Evolutionary conservation across 768 basidiomycete species (phyloP), one percentile per base, ranked within the genome.

Genomic region (Suillus americanus): DNA sequence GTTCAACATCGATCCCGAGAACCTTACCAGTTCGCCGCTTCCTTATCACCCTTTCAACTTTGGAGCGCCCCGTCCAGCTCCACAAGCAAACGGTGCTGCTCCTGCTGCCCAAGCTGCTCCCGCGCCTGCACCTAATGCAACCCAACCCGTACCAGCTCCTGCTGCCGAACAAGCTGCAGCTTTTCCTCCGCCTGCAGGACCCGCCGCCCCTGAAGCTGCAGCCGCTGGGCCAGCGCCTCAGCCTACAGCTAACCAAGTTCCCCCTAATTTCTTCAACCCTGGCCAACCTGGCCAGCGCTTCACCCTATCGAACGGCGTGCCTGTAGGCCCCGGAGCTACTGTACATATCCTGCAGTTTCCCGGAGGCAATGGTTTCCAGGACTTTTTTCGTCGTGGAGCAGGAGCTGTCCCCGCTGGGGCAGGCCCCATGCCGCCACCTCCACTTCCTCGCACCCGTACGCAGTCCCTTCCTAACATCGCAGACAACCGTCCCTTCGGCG

Each of bases 1-100:
- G 66, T 94, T 94, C 70, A 88, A 94, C 67, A 85, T 94, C 62
- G 92, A 94, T 70, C 92, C 92, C 0, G 87, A 91, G 62, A 88
- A 88, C 63, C 74, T 92, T 54, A 91, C 90, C 0, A 86, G 80
- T 62, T 69, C 69, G 41, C 69, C 71, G 3, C 65, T 33, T 12
- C 60, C 70, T 20, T 67, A 71, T 66, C 74, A 62, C 30, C 30
- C 61, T 28, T 70, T 72, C 40, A 61, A 46, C 38, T 69, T 67
- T 60, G 41, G 35, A 51, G 46, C 23, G 28, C 46, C 61, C 10
- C 62, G 64, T 59, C 67, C 69, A 50, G 46, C 66, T 18, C 69
- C 67, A 41, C 63, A 67, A 6, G 63, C 25, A 23, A 64, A 68
- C 6, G 25, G 54, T 60, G 59, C 62, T 33, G 56, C 25, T n/a